phyloP scores from a whole-genome alignment of 2,329 filamentous ascomycete genomes.

The Fusarium paranaense region DNA sequence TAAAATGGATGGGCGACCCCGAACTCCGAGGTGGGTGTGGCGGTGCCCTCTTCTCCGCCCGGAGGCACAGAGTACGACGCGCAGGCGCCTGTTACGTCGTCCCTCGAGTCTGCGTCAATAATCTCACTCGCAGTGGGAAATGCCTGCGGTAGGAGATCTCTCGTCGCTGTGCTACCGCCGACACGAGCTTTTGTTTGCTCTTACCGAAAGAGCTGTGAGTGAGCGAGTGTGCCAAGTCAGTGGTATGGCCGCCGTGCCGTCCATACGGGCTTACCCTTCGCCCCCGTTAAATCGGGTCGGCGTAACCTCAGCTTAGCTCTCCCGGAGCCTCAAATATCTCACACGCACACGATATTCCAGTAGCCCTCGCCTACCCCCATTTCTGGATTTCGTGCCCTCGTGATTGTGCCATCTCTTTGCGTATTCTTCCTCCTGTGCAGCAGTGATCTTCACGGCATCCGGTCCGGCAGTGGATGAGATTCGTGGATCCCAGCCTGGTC shows the following conservation, averaged over 20 bases:
- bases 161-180: slow-evolving; percentile 16
- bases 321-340: slow-evolving; percentile 18
- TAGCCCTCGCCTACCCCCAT: not conserved
- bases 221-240: not conserved
- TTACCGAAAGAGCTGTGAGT: not conserved
- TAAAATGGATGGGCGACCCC: not conserved
- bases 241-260: slow-evolving; percentile 10
- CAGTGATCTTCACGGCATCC: slow-evolving; percentile 17
- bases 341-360: not conserved
- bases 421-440: not conserved
- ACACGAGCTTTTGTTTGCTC: slow-evolving; percentile 27
- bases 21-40: slow-evolving; percentile 5
- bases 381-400: not conserved
- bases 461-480: slow-evolving; percentile 31
- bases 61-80: slow-evolving; percentile 19
- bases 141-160: not conserved
- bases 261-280: not conserved
- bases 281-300: slow-evolving; percentile 7
- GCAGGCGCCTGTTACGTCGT: slow-evolving; percentile 12
- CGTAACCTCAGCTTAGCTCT: not conserved
- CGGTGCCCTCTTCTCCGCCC: slow-evolving; percentile 1
- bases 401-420: not conserved
- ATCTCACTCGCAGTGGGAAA: slow-evolving; percentile 1
- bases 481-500: slow-evolving; percentile 23
- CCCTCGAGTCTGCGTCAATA: slow-evolving; percentile 11